These are phyloP conservation scores for Pseudonitzschia pungens DNA, from an alignment of 108 stramenopile genomes.

Conservation along the genomic window DNA sequence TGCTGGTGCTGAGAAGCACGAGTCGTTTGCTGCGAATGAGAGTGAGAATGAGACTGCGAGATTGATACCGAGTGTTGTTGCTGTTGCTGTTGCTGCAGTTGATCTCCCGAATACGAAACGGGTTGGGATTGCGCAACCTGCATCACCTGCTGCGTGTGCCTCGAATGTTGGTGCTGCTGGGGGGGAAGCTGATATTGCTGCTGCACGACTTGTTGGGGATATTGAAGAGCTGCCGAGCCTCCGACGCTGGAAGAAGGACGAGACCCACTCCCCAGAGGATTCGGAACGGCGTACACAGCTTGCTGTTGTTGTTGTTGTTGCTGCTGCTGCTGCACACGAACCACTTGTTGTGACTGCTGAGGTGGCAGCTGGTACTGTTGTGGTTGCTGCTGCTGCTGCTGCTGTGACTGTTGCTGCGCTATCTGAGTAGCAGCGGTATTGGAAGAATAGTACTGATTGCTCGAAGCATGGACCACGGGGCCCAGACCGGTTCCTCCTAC, in stretches of 20 bases:
- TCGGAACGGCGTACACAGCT: background rate
- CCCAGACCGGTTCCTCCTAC: background rate
- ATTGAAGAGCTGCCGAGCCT: background rate
- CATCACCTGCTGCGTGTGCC: slow-evolving; percentile 15
- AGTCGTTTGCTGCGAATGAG: background rate
- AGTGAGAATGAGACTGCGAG: background rate
- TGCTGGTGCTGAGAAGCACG: background rate
- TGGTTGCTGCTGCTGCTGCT: slow-evolving; percentile 33
- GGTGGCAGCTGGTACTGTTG: slow-evolving; percentile 17
- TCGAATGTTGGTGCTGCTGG: slow-evolving; percentile 3
- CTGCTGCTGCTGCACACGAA: slow-evolving; percentile 24
- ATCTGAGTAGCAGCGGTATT: background rate
- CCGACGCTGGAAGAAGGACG: background rate
- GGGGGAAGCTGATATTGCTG: slow-evolving; percentile 23
- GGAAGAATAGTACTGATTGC: slow-evolving; percentile 2
- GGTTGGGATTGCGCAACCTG: slow-evolving; percentile 11
- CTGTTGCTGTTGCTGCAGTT: background rate
- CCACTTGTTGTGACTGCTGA: slow-evolving; percentile 25
- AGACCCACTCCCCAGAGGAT: slow-evolving; percentile 6
- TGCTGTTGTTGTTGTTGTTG: slow-evolving; percentile 34
- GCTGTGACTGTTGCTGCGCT: background rate
- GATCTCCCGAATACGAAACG: slow-evolving; percentile 1
- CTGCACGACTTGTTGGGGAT: slow-evolving; percentile 2
- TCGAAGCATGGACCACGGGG: background rate
- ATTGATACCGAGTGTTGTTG: background rate